Evolutionary conservation across 2,329 filamentous ascomycete species (phyloP).

Genomic region (Ramularia endophylla): DNA sequence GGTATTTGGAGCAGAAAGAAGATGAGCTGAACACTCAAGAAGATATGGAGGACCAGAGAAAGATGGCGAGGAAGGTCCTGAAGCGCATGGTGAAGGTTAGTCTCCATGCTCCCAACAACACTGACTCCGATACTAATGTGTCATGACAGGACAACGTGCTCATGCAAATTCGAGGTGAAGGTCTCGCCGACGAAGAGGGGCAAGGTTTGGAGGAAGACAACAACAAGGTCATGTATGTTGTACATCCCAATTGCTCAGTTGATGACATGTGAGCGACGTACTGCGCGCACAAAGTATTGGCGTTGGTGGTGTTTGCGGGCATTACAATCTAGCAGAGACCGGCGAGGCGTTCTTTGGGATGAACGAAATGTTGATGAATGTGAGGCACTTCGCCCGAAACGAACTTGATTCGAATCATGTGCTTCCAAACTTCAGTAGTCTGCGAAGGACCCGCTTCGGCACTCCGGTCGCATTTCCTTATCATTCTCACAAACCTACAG

Average conservation of each 20-base stretch:
- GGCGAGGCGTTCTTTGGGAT: too few relatives aligned
- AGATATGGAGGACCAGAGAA: constrained; percentile 69
- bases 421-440: too few relatives aligned
- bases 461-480: too few relatives aligned
- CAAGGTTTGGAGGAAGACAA: constrained; percentile 43
- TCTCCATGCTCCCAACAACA: background rate
- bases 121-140: constrained; percentile 7
- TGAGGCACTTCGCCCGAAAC: too few relatives aligned
- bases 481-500: too few relatives aligned
- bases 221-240: constrained; percentile 66
- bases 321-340: too few relatives aligned
- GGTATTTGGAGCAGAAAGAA: constrained; percentile 92
- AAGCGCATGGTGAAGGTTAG: constrained; percentile 91
- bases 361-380: too few relatives aligned
- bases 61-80: constrained; percentile 74
- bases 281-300: background rate
- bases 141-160: constrained; percentile 51
- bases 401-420: too few relatives aligned
- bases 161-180: constrained; percentile 67
- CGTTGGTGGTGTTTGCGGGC: too few relatives aligned
- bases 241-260: constrained; percentile 90
- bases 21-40: constrained; percentile 74
- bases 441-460: too few relatives aligned
- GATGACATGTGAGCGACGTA: constrained; percentile 44
- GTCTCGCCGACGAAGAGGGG: constrained; percentile 73